Base-by-base conservation (phyloP, 2,329 filamentous ascomycete species). In the Coniochaeta prunicola region DNA sequence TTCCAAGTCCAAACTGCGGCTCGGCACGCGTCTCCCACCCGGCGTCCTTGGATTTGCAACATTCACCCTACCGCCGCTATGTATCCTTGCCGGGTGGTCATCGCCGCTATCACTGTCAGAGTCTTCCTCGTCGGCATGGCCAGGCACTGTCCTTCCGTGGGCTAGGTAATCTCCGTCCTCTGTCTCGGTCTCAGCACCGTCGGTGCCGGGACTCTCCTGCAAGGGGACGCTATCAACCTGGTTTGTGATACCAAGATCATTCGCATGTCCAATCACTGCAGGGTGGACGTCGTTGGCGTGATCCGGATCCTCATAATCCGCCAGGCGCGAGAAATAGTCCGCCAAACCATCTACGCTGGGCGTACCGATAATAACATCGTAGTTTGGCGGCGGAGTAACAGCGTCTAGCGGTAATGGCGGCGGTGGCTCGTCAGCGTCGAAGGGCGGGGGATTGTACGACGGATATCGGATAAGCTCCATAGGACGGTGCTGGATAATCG, bases 391-490 rank as follows among this genome's bases (percentile, higher is more conserved):
- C 1, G 92, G 92, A 0, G 91, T 96, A 63, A 89, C 78, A 17
- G 89, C 71, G 0, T 69, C 68, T 30, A 58, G 68, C 0, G 75
- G 69, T 58, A 74, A 62, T 1, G 88, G 85, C 56, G 89, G 89
- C 4, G 90, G 89, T 0, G 89, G 86, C 5, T 86, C 81, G 57
- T 96, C 89, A 5, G 91, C 91, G 62, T 94, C 88, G 68, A 96
- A 96, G 0, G 90, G 85, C 0, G 92, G 92, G 1, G 92, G 92
- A 60, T 92, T 92, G 74, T 92, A 96, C 0, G 91, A 96, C 0
- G 92, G 92, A 6, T 85, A 82, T 26, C 92, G 86, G 33, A 96
- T 74, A 2, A 96, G 80, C 70, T 96, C 92, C 57, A 96, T 96
- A 0, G 92, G 92, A 59, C 10, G 63, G 57, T 24, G 59, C 63